Evolutionary conservation across 306 rosid species (phyloP).

Genomic region (Fragaria ananassa): DNA sequence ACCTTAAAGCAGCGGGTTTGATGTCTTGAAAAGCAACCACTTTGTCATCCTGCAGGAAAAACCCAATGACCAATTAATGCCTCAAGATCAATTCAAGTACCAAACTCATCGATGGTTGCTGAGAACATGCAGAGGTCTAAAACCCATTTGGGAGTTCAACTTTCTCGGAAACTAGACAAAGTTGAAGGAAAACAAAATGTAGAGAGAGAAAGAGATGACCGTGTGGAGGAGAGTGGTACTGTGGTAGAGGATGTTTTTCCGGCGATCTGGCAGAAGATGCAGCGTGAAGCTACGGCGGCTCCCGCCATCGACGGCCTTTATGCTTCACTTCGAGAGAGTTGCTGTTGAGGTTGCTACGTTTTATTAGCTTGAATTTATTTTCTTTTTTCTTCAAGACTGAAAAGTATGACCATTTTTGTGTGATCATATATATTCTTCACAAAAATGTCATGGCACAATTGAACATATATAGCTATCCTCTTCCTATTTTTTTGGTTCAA

Average conservation of each 20-base stretch:
- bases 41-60: slow-evolving; percentile 49
- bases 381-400: too few species aligned
- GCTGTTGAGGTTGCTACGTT: background rate
- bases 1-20: slow-evolving; percentile 62
- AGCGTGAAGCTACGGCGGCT: slow-evolving; percentile 8
- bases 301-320: slow-evolving; percentile 39
- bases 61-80: slow-evolving; percentile 21
- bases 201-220: slow-evolving; percentile 31
- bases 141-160: slow-evolving; percentile 11
- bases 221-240: slow-evolving; percentile 35
- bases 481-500: too few species aligned
- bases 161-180: background rate
- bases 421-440: too few species aligned
- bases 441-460: too few species aligned
- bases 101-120: background rate
- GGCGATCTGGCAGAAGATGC: slow-evolving; percentile 61
- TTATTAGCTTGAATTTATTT: background rate
- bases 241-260: slow-evolving; percentile 32
- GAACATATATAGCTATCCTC: too few species aligned
- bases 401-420: too few species aligned
- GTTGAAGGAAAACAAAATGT: background rate
- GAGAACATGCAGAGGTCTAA: background rate
- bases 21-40: slow-evolving; percentile 63
- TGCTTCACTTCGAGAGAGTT: background rate
- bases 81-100: background rate